phyloP scores from a whole-genome alignment of 2,329 filamentous ascomycete genomes.

The Ophiocordyceps camponoti-floridani region DNA sequence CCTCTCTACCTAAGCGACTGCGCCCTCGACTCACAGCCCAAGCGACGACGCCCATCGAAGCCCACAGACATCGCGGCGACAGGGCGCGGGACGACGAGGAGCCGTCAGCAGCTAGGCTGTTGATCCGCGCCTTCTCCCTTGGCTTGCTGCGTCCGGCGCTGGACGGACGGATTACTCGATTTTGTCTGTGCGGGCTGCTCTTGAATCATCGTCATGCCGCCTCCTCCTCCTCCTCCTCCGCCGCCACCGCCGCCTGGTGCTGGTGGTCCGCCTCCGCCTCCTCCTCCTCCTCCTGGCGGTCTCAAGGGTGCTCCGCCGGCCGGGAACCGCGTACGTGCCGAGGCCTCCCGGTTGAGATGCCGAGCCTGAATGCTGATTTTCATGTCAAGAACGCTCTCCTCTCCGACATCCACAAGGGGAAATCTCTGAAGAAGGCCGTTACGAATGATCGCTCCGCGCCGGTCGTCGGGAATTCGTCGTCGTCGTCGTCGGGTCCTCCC shows the following conservation, averaged over 20 bases:
- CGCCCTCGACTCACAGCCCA: too few species aligned
- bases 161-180: neutral
- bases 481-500: constrained; percentile 31
- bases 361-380: constrained; percentile 3
- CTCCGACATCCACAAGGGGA: constrained; percentile 72
- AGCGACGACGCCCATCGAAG: neutral
- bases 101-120: neutral
- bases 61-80: neutral
- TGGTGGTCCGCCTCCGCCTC: constrained; percentile 46
- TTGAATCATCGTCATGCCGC: constrained; percentile 10
- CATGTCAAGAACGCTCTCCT: constrained; percentile 59
- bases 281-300: constrained; percentile 30
- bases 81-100: neutral
- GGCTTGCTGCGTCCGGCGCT: neutral
- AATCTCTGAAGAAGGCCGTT: constrained; percentile 62
- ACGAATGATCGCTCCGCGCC: constrained; percentile 90
- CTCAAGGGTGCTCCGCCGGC: neutral
- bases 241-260: constrained; percentile 49
- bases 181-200: neutral
- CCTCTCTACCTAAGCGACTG: neutral
- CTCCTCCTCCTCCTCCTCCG: constrained; percentile 47
- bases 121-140: neutral
- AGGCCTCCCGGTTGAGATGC: too few species aligned
- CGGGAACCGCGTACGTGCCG: constrained; percentile 39
- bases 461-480: constrained; percentile 23